phyloP scores from a whole-genome alignment of 2,329 filamentous ascomycete genomes.

The Fusarium tuaranense region DNA sequence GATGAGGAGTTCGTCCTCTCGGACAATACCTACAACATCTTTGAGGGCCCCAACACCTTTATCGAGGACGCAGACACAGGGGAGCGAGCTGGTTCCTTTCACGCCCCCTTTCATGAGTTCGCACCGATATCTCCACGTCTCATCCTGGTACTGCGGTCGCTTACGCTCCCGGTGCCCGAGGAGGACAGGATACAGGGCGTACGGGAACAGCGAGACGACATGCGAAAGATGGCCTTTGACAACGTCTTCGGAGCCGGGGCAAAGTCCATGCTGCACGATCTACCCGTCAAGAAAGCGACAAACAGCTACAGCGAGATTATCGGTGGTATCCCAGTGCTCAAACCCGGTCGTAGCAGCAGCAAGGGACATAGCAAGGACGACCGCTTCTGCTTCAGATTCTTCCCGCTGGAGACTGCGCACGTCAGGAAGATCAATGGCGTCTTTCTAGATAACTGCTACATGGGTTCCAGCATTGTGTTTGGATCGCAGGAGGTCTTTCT shows the following conservation, averaged over 20 bases:
- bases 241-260: background rate
- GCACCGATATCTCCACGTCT: slow-evolving; percentile 44
- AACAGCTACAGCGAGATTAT: slow-evolving; percentile 1
- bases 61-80: slow-evolving; percentile 28
- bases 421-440: slow-evolving; percentile 1
- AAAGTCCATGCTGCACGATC: slow-evolving; percentile 1
- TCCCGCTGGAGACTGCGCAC: background rate
- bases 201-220: background rate
- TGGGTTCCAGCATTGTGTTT: background rate
- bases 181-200: slow-evolving; percentile 30
- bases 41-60: slow-evolving; percentile 42
- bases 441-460: background rate
- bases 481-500: background rate
- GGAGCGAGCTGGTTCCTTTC: background rate
- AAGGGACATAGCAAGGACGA: background rate
- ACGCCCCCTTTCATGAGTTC: slow-evolving; percentile 44
- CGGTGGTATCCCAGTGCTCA: background rate
- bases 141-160: slow-evolving; percentile 43
- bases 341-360: background rate
- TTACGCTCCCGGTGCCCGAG: slow-evolving; percentile 30
- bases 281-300: slow-evolving; percentile 4
- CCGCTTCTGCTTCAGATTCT: slow-evolving; percentile 11
- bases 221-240: background rate
- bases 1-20: slow-evolving; percentile 39
- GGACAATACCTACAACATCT: slow-evolving; percentile 41